phyloP scores from a whole-genome alignment of 2,329 filamentous ascomycete species.

The Ophiostoma himal-ulmi region DNA sequence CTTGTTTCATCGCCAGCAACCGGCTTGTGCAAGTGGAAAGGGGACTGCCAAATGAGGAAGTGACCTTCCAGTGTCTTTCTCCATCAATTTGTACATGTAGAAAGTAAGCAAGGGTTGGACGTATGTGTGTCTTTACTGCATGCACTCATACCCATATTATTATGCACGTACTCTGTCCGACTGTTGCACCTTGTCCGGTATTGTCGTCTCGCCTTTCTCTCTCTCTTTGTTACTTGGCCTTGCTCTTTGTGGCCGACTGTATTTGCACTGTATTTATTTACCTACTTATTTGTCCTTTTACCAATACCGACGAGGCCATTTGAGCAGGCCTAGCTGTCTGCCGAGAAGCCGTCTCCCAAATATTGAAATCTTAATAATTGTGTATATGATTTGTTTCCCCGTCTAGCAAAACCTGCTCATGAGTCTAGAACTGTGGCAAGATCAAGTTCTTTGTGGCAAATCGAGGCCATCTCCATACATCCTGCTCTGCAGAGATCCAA shows the following conservation, averaged over 20 bases:
- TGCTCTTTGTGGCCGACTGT: no score
- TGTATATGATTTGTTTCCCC: not conserved
- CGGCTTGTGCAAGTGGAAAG: not conserved
- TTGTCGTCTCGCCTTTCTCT: not conserved
- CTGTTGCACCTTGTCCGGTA: not conserved
- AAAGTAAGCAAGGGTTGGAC: not conserved
- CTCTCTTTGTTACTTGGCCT: not conserved
- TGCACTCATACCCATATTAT: not conserved
- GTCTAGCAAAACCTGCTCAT: no score
- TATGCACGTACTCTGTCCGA: not conserved
- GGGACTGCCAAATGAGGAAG: not conserved
- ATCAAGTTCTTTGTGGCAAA: not conserved
- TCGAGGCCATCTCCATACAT: not conserved
- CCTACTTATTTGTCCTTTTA: no score
- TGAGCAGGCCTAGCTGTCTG: not conserved
- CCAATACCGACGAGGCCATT: not conserved
- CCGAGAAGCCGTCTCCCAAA: not conserved
- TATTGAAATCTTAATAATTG: not conserved
- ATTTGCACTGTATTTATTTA: not conserved
- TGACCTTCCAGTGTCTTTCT: not conserved
- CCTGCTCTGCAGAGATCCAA: not conserved
- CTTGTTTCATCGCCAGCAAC: not conserved
- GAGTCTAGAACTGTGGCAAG: slow-evolving; percentile 3
- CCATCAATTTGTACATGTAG: not conserved
- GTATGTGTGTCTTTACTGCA: not conserved